Conservation (phyloP, 768 basidiomycete species). For the Chlorophyllum brunneum region DNA sequence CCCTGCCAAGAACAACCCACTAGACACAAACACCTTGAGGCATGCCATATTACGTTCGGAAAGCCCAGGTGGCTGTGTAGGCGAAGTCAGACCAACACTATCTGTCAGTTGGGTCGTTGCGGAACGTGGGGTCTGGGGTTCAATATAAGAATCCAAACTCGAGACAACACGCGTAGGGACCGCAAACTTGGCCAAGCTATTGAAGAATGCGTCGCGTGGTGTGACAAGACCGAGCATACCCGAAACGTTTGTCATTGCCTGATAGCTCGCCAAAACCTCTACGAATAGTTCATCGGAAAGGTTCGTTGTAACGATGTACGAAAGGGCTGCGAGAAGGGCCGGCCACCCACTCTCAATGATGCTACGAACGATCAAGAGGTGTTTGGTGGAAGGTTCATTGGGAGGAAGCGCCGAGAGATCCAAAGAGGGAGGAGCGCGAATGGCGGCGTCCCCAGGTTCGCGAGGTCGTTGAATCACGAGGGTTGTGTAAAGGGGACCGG, state of each 20-base stretch:
- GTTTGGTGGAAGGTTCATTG: slow-evolving; percentile 45
- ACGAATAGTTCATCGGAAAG: slow-evolving; percentile 91
- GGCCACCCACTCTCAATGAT: slow-evolving; percentile 93
- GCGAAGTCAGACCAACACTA: slow-evolving; percentile 55
- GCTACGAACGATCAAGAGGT: slow-evolving; percentile 61
- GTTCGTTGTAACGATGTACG: slow-evolving; percentile 86
- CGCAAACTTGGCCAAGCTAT: slow-evolving; percentile 83
- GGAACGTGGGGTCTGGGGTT: slow-evolving; percentile 57
- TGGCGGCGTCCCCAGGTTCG: slow-evolving; percentile 55
- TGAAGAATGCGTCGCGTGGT: slow-evolving; percentile 91
- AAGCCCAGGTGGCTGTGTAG: slow-evolving; percentile 61
- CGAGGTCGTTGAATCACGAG: slow-evolving; percentile 65
- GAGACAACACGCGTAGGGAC: slow-evolving; percentile 90
- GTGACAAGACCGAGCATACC: slow-evolving; percentile 86
- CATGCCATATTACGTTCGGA: slow-evolving; percentile 91
- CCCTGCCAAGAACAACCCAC: slow-evolving; percentile 78
- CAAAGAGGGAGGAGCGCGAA: slow-evolving; percentile 72
- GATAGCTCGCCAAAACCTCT: slow-evolving; percentile 77
- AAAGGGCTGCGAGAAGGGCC: slow-evolving; percentile 83
- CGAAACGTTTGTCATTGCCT: slow-evolving; percentile 82
- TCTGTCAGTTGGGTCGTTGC: slow-evolving; percentile 57
- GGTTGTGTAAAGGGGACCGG: slow-evolving; percentile 70
- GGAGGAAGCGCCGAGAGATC: slow-evolving; percentile 53
- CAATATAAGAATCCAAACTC: slow-evolving; percentile 58
- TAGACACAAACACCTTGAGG: slow-evolving; percentile 74